Percentiles rank a stretch among this genome's conserved stretches.
These are phyloP conservation scores for Aspergillus puulaauensis DNA, from an alignment of 2,329 filamentous ascomycete species.

Conservation along the genomic window DNA sequence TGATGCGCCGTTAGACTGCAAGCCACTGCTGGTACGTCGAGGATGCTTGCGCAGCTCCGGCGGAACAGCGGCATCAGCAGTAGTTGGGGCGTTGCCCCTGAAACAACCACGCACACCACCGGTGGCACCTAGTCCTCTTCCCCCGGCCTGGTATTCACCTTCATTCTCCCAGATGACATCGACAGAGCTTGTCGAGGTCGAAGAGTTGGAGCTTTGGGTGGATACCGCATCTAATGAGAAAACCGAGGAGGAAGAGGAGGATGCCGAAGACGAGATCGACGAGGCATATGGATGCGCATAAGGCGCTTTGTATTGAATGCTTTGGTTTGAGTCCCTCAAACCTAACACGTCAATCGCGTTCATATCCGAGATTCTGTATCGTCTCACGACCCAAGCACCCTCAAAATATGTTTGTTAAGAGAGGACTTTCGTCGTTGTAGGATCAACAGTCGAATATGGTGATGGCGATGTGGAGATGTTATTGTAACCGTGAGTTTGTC, in stretches of 20 bases:
- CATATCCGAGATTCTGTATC: conserved; percentile 37
- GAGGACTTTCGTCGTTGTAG: conserved; percentile 16
- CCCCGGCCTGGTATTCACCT: conserved; percentile 25
- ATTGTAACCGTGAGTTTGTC: conserved; percentile 18
- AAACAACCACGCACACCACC: conserved; percentile 26
- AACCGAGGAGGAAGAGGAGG: conserved; percentile 72
- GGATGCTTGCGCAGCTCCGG: conserved; percentile 51
- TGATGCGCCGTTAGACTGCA: conserved; percentile 44
- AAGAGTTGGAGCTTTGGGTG: conserved; percentile 69
- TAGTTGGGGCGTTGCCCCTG: conserved; percentile 30
- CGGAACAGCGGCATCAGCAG: conserved; percentile 35
- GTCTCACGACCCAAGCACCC: conserved; percentile 21
- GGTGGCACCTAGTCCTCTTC: conserved; percentile 26
- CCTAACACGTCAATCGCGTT: conserved; percentile 46
- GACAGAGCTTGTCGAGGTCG: conserved; percentile 63
- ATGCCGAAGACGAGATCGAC: conserved; percentile 71
- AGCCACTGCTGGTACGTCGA: conserved; percentile 53
- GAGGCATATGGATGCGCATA: conserved; percentile 62
- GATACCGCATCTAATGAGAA: conserved; percentile 69
- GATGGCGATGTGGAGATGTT: conserved; percentile 20
- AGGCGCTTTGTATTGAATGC: conserved; percentile 35
- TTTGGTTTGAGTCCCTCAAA: conserved; percentile 40
- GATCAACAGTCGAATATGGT: conserved; percentile 18
- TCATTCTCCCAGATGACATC: conserved; percentile 51
- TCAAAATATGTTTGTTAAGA: conserved; percentile 18